These are phyloP conservation scores for Daedalea quercina DNA, from an alignment of 768 basidiomycete genomes.

Conservation along the genomic window DNA sequence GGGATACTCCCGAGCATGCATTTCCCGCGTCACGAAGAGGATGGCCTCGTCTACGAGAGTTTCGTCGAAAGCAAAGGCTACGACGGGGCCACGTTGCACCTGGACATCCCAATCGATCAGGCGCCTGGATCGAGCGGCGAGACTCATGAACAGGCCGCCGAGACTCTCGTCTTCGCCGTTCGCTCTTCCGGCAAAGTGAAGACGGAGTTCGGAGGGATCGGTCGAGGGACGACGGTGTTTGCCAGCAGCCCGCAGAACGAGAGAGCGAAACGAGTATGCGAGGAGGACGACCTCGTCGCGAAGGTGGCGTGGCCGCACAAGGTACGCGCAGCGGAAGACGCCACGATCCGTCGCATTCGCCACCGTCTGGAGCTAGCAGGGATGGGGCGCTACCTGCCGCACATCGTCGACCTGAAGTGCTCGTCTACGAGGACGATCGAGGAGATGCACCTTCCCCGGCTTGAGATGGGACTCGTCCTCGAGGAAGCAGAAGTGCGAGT, in stretches of 20 bases:
- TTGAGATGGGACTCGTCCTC: background rate
- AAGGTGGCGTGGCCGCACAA: conserved; percentile 6
- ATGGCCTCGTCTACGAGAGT: too few relatives aligned
- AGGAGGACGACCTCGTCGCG: background rate
- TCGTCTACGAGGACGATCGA: background rate
- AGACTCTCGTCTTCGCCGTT: conserved; percentile 1
- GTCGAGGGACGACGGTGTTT: conserved; percentile 1
- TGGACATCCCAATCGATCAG: too few relatives aligned
- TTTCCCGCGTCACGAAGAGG: background rate
- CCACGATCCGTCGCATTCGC: background rate
- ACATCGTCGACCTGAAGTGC: conserved; percentile 2
- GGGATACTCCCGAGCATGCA: background rate
- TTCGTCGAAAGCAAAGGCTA: background rate
- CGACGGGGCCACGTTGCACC: background rate
- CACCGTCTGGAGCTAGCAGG: background rate
- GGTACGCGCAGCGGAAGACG: background rate
- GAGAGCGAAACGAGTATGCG: background rate
- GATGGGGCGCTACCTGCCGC: background rate
- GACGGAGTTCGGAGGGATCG: background rate
- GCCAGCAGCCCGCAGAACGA: background rate
- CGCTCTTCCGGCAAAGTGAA: background rate
- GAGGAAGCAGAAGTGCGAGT: background rate
- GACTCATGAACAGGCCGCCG: too few relatives aligned
- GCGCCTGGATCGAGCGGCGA: too few relatives aligned
- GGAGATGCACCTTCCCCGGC: background rate